Conservation (phyloP, 441 rosid species). For the Arabidopsis lyrata region DNA sequence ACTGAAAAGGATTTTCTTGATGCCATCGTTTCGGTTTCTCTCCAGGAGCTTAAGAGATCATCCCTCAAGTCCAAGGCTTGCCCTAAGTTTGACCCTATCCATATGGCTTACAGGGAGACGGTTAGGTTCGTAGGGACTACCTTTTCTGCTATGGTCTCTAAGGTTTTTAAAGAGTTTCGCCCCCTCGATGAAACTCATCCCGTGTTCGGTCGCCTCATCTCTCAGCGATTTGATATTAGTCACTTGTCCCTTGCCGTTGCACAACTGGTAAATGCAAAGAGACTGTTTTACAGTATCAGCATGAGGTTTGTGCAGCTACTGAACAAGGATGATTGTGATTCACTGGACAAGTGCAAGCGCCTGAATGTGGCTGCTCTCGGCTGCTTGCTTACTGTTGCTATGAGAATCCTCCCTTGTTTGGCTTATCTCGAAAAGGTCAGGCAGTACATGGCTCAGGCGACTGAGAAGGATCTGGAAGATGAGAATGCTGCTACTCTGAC, state of each 20-base stretch:
- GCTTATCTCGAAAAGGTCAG: background rate
- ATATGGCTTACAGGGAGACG: background rate
- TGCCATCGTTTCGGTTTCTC: background rate
- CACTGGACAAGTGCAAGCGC: background rate
- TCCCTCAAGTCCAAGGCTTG: background rate
- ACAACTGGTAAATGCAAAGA: background rate
- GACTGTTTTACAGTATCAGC: background rate
- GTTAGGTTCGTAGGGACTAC: background rate
- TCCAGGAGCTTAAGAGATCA: no score
- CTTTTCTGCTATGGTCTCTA: background rate
- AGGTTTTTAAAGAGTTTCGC: background rate
- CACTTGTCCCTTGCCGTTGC: background rate
- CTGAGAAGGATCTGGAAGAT: background rate
- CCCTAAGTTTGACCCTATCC: background rate
- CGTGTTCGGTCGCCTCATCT: background rate
- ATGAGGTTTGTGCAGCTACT: background rate
- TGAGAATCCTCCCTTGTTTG: background rate
- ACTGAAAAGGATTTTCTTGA: background rate
- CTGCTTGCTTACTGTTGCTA: background rate
- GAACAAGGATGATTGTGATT: background rate
- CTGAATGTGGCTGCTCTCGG: background rate
- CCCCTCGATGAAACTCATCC: background rate
- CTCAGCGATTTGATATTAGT: background rate
- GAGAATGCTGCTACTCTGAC: constrained; percentile 1
- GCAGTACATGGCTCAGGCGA: background rate